Conservation (phyloP, 2,329 filamentous ascomycete species). For the Aspergillus vadensis region DNA sequence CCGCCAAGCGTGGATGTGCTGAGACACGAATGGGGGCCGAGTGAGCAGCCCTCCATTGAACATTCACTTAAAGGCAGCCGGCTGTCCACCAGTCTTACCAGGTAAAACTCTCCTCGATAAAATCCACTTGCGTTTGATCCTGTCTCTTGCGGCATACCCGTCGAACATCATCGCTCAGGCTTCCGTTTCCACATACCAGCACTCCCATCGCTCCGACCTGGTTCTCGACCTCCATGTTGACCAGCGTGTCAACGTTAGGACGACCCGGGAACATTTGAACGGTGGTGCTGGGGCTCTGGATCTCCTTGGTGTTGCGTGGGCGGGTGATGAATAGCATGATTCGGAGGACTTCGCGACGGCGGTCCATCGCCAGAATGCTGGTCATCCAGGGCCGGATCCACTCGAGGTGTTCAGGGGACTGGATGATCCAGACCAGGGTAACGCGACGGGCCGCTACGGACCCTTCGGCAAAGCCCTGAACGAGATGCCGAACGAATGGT, state of each 20-base stretch:
- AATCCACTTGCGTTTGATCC: slow-evolving; percentile 65
- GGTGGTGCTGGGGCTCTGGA: slow-evolving; percentile 72
- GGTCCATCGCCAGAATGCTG: slow-evolving; percentile 74
- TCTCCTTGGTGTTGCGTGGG: slow-evolving; percentile 79
- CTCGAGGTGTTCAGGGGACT: slow-evolving; percentile 83
- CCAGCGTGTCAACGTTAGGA: slow-evolving; percentile 76
- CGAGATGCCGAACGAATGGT: slow-evolving; percentile 77
- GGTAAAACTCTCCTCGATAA: slow-evolving; percentile 73
- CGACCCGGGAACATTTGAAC: slow-evolving; percentile 92
- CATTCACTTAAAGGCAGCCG: neutral
- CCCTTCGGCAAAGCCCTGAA: slow-evolving; percentile 67
- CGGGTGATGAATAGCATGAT: slow-evolving; percentile 90
- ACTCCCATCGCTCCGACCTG: slow-evolving; percentile 89
- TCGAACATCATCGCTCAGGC: slow-evolving; percentile 74
- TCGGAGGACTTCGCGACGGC: slow-evolving; percentile 77
- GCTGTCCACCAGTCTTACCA: slow-evolving; percentile 36
- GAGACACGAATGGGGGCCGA: neutral
- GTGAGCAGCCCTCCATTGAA: neutral
- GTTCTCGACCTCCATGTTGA: slow-evolving; percentile 77
- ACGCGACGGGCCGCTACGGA: slow-evolving; percentile 79
- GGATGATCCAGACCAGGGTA: slow-evolving; percentile 89
- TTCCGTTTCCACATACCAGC: slow-evolving; percentile 75
- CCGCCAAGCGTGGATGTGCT: neutral
- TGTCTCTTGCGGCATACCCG: slow-evolving; percentile 67
- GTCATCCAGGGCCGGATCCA: slow-evolving; percentile 91